Percentiles rank a stretch among this genome's conserved stretches.
These are phyloP conservation scores for Paracamarosporium sp. DNA, from an alignment of 2,329 filamentous ascomycete genomes.

Conservation along the genomic window DNA sequence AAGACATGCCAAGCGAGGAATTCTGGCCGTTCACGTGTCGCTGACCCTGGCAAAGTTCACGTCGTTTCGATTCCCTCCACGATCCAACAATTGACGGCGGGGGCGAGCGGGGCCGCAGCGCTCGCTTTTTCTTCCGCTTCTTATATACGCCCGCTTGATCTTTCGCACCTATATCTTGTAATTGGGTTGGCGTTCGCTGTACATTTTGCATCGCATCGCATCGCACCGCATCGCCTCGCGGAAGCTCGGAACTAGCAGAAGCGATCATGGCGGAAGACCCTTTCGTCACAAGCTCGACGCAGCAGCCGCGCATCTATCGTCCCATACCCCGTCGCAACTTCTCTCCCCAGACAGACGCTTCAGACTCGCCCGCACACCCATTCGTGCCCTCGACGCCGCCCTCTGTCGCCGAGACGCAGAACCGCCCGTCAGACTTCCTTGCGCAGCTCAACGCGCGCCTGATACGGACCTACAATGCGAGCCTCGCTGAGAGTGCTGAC, in stretches of 20 bases:
- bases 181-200: background rate
- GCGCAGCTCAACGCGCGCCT: constrained; percentile 46
- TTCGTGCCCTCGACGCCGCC: constrained; percentile 25
- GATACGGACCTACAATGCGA: constrained; percentile 35
- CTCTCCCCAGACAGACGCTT: constrained; percentile 24
- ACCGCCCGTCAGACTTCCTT: constrained; percentile 41
- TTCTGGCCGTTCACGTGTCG: constrained; percentile 6
- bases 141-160: background rate
- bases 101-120: constrained; percentile 3
- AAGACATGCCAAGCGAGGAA: background rate
- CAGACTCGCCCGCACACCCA: constrained; percentile 35
- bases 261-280: constrained; percentile 38
- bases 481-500: constrained; percentile 23
- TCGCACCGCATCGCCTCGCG: background rate
- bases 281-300: constrained; percentile 25
- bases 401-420: constrained; percentile 24
- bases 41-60: constrained; percentile 6
- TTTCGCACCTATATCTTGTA: constrained; percentile 8
- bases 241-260: constrained; percentile 6
- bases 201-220: background rate
- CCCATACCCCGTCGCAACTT: constrained; percentile 49
- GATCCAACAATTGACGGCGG: constrained; percentile 12
- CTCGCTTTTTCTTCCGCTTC: background rate
- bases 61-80: constrained; percentile 3
- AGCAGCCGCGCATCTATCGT: constrained; percentile 42